These are phyloP conservation scores for Pezicula rhizophila DNA, from an alignment of 2,329 filamentous ascomycete genomes.

Conservation along the genomic window DNA sequence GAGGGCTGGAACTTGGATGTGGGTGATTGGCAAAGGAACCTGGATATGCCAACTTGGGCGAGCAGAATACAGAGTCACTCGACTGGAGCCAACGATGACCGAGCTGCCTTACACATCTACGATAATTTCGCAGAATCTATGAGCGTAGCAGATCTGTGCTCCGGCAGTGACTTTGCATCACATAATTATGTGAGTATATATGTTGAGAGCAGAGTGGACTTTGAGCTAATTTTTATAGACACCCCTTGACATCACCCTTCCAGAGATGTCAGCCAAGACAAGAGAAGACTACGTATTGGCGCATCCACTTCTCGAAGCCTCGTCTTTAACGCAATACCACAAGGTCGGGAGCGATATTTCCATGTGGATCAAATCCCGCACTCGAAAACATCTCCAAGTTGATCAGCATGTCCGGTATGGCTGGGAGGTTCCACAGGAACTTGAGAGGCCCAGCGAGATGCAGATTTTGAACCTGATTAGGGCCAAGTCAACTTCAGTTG, in stretches of 20 bases:
- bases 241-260: constrained; percentile 19
- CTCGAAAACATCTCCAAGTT: constrained; percentile 21
- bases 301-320: constrained; percentile 46
- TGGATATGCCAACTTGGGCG: constrained; percentile 35
- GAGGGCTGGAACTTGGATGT: constrained; percentile 62
- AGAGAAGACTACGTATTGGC: constrained; percentile 48
- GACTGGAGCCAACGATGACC: constrained; percentile 12
- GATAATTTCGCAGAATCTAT: constrained; percentile 51
- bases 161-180: constrained; percentile 18
- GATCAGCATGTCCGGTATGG: constrained; percentile 17
- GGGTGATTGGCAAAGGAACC: constrained; percentile 46
- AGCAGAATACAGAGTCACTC: constrained; percentile 17
- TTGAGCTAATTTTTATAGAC: constrained; percentile 13
- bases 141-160: constrained; percentile 60
- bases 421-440: constrained; percentile 15
- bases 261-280: constrained; percentile 36
- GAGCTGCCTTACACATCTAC: constrained; percentile 41
- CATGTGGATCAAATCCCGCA: constrained; percentile 22
- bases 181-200: constrained; percentile 17
- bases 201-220: neutral
- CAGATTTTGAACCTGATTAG: constrained; percentile 18
- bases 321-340: constrained; percentile 23
- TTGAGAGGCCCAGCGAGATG: constrained; percentile 17
- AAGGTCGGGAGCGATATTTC: constrained; percentile 17
- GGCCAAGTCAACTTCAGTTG: constrained; percentile 6